Evolutionary conservation across 345 rosid species (phyloP), one percentile per base, ranked within the genome.

Genomic region (Populus deltoides): DNA sequence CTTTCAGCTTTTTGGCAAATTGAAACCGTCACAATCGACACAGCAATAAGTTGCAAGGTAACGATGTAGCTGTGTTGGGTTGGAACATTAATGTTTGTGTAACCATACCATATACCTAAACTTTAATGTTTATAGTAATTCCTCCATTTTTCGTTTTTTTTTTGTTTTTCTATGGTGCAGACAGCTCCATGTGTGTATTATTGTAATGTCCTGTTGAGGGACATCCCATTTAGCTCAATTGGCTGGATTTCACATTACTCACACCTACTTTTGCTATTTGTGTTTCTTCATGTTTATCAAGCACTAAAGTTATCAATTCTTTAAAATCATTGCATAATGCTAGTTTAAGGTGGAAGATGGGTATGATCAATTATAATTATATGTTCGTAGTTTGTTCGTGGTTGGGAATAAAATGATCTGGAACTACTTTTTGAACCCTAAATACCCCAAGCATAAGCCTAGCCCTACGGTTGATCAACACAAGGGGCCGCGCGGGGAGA

Each of bases 131-230:
- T 15, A 3, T n/a, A 13, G 24, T 29, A 2, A 3, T 33, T 68
- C 38, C 39, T 63, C 70, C 12, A 8, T 10, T 1, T 15, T 27
- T 71, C 16, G 7, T 22, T 39, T 59, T 43, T n/a, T 9, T 11
- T 25, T 10, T 24, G 2, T 16, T 38, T 72, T 33, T 11, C 3
- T 2, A 43, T 43, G 16, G 47, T 15, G 66, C 27, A 49, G 84
- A 76, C 87, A 82, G 35, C 36, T 66, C 70, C 89, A 80, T 82
- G 84, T 84, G 87, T 84, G 43, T 61, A 75, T 86, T 77, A 84
- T 82, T 82, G 84, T 61, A 55, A 57, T 75, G 85, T 77, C 83
- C 29, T 68, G 39, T 68, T 71, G 72, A 81, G 78, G 80, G 85
- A 81, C 85, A 79, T 55, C 75, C 63, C 74, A 70, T 67, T 59